Percentiles rank a stretch among this genome's conserved stretches.
Evolutionary conservation across 306 rosid genomes (phyloP).

Genomic region (Hippophae rhamnoides): DNA sequence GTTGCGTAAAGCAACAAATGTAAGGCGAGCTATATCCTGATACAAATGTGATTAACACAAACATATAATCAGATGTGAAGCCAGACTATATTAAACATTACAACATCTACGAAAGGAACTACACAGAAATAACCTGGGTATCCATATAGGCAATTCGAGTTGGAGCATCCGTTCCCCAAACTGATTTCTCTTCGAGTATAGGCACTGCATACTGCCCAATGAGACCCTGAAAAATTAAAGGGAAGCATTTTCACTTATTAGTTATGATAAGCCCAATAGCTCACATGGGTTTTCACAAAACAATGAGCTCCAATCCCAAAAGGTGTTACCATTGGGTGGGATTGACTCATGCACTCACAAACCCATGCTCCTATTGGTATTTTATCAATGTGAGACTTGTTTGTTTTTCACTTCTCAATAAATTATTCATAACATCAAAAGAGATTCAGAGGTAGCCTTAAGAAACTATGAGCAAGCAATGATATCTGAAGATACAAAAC

Average conservation of each 20-base stretch:
- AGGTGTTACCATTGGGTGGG: too few species aligned
- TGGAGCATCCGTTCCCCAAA: slow-evolving; percentile 98
- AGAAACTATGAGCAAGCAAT: background rate
- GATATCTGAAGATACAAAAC: background rate
- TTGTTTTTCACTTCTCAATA: too few species aligned
- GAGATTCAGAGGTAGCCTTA: slow-evolving; percentile 2
- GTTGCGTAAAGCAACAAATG: slow-evolving; percentile 65
- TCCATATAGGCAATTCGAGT: slow-evolving; percentile 99
- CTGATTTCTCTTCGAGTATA: slow-evolving; percentile 87
- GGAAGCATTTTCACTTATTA: background rate
- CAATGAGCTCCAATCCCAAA: too few species aligned
- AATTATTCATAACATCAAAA: background rate
- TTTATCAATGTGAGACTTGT: too few species aligned
- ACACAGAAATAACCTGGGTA: slow-evolving; percentile 50
- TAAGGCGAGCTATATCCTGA: slow-evolving; percentile 91
- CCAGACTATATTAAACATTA: background rate
- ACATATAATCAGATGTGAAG: slow-evolving; percentile 2
- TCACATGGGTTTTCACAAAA: too few species aligned
- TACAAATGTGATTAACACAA: background rate
- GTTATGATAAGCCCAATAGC: too few species aligned
- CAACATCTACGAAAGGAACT: background rate
- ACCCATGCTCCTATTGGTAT: too few species aligned
- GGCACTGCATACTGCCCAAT: slow-evolving; percentile 97
- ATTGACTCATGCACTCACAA: too few species aligned
- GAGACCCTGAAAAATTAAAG: slow-evolving; percentile 49